phyloP scores from a whole-genome alignment of 495 filamentous ascomycete genomes.

The Trichoderma orchidacearum region DNA sequence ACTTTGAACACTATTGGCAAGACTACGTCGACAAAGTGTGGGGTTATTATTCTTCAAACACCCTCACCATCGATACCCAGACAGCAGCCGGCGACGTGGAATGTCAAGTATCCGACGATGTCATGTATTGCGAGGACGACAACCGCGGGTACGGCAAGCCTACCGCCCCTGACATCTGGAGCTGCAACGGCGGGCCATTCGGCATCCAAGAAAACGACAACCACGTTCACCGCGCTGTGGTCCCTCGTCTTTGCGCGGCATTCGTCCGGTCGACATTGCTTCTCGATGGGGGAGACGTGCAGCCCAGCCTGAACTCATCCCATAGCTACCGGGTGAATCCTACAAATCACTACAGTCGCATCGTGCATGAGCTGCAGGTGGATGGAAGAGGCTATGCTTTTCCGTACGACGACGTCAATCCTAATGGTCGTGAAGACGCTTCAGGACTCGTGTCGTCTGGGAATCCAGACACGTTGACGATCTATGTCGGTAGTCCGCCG shows the following conservation, averaged over 20 bases:
- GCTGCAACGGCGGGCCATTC: slow-evolving; percentile 33
- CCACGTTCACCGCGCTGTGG: slow-evolving; percentile 21
- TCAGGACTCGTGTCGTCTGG: neutral
- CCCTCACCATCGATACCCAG: slow-evolving; percentile 26
- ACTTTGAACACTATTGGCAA: slow-evolving; percentile 20
- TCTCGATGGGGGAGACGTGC: slow-evolving; percentile 22
- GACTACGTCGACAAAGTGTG: slow-evolving; percentile 28
- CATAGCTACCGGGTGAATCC: neutral
- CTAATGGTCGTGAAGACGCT: slow-evolving; percentile 7
- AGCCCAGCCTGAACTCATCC: slow-evolving; percentile 12
- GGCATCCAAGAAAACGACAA: slow-evolving; percentile 3
- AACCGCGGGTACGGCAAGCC: slow-evolving; percentile 25
- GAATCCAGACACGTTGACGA: neutral
- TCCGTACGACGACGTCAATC: slow-evolving; percentile 35
- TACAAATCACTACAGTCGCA: slow-evolving; percentile 23
- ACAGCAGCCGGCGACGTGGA: slow-evolving; percentile 17
- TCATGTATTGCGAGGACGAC: slow-evolving; percentile 21
- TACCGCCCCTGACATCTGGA: slow-evolving; percentile 25
- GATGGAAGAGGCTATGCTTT: slow-evolving; percentile 33
- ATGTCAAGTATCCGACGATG: slow-evolving; percentile 19
- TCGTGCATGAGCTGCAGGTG: slow-evolving; percentile 28
- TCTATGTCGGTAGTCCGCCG: slow-evolving; percentile 1
- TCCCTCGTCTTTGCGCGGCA: slow-evolving; percentile 31
- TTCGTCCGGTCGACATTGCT: slow-evolving; percentile 28
- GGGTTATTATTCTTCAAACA: slow-evolving; percentile 16